Evolutionary conservation across 2,329 filamentous ascomycete genomes (phyloP).

Genomic region (Myriosclerotinia scirpicola): DNA sequence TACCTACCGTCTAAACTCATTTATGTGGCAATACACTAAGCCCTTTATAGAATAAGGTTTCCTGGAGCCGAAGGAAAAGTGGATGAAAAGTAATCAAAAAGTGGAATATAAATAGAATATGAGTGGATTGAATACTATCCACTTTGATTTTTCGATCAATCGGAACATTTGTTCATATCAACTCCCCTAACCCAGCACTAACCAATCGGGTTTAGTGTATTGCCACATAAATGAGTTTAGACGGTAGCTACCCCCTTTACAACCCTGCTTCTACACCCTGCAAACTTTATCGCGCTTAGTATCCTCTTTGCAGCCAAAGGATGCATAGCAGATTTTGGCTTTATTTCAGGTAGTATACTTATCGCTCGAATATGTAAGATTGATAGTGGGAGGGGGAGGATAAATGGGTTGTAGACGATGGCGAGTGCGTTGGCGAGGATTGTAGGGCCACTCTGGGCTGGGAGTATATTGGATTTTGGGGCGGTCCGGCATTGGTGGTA

Average conservation of each 20-base stretch:
- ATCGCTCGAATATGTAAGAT: constrained; percentile 1
- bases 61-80: too few species aligned
- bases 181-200: too few species aligned
- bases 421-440: constrained; percentile 1
- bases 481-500: neutral
- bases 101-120: too few species aligned
- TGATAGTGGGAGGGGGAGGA: constrained; percentile 2
- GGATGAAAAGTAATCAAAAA: too few species aligned
- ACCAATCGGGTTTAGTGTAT: too few species aligned
- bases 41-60: too few species aligned
- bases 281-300: constrained; percentile 5
- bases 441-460: constrained; percentile 13
- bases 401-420: constrained; percentile 12
- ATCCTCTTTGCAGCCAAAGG: constrained; percentile 4
- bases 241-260: constrained; percentile 11
- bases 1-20: too few species aligned
- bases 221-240: too few species aligned
- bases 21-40: too few species aligned
- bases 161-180: too few species aligned
- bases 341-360: neutral
- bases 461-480: constrained; percentile 4
- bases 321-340: constrained; percentile 13
- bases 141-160: too few species aligned
- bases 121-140: too few species aligned
- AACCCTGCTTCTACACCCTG: neutral